Conservation (phyloP, 2,329 filamentous ascomycete genomes). For the Phialophora tarda region DNA sequence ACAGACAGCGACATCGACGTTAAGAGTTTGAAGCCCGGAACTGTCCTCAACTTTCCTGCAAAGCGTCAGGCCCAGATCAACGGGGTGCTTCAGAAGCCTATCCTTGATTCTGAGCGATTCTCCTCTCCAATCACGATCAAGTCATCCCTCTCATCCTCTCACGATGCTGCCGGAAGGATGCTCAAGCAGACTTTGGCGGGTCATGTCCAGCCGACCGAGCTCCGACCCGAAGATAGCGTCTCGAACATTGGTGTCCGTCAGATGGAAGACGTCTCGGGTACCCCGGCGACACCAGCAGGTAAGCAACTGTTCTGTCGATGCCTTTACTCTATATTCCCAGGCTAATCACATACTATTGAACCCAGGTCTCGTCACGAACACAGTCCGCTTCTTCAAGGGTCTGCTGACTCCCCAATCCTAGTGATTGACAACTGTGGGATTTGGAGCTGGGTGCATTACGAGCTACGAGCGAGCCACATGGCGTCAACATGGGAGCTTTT, state of each 20-base stretch:
- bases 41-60: conserved; percentile 5
- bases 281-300: conserved; percentile 2
- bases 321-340: not conserved
- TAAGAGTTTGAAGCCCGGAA: conserved; percentile 10
- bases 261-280: not conserved
- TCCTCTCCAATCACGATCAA: not conserved
- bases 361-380: conserved; percentile 12
- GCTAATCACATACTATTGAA: not conserved
- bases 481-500: not conserved
- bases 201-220: not conserved
- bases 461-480: not conserved
- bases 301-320: not conserved
- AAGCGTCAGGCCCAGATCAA: not conserved
- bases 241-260: conserved; percentile 6
- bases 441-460: not conserved
- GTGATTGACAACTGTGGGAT: not conserved
- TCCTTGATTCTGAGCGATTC: not conserved
- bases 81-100: not conserved
- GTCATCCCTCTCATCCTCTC: not conserved
- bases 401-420: conserved; percentile 16
- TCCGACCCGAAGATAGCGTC: conserved; percentile 23
- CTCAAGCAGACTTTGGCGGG: conserved; percentile 16
- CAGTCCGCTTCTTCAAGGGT: conserved; percentile 14
- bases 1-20: conserved; percentile 14
- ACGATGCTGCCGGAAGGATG: conserved; percentile 14